Evolutionary conservation across 2,329 filamentous ascomycete genomes (phyloP).

Genomic region (Penicillium fuscoglaucum): DNA sequence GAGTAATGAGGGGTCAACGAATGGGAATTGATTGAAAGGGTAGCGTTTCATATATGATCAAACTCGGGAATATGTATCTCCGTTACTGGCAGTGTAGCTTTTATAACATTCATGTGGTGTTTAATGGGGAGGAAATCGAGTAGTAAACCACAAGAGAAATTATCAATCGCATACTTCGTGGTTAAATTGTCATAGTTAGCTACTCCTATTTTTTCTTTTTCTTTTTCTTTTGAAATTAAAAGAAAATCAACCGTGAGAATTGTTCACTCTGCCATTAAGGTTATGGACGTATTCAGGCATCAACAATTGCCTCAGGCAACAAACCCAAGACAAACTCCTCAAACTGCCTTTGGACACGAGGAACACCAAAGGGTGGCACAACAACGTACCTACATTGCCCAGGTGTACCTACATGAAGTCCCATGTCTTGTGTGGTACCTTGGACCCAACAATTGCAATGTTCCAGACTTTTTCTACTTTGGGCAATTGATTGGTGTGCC

Average conservation of each 20-base stretch:
- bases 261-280: not conserved
- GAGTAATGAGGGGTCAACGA: not conserved
- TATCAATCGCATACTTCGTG: not conserved
- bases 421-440: not conserved
- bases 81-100: not conserved
- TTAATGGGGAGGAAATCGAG: not conserved
- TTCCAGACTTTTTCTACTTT: conserved; percentile 14
- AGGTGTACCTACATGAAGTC: not conserved
- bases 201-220: not conserved
- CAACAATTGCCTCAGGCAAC: not conserved
- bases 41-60: not conserved
- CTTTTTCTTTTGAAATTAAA: not conserved
- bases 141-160: no score
- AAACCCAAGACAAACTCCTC: not conserved
- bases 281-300: not conserved
- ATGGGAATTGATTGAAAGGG: not conserved
- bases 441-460: conserved; percentile 9
- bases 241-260: not conserved
- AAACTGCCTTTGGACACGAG: no score
- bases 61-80: not conserved
- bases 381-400: not conserved
- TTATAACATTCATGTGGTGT: not conserved
- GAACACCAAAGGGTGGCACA: not conserved
- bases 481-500: conserved; percentile 13
- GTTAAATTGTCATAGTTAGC: not conserved